These are phyloP conservation scores for Aspergillus campestris DNA, from an alignment of 495 filamentous ascomycete species.

Conservation along the genomic window DNA sequence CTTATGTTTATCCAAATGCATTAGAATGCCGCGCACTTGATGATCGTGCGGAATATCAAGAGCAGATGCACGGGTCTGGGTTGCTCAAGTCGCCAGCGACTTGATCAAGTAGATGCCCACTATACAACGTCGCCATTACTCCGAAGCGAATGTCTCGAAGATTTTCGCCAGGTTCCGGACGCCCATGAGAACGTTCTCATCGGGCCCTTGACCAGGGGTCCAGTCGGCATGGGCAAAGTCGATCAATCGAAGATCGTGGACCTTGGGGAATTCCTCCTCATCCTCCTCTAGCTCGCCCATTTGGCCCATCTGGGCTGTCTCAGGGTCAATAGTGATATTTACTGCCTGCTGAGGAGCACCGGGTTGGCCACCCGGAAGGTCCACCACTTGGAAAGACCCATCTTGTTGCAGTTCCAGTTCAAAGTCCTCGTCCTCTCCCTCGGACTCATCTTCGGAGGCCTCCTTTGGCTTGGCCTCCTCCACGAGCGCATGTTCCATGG, in stretches of 20 bases:
- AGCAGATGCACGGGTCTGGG: no score
- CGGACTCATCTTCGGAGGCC: conserved; percentile 31
- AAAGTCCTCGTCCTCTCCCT: conserved; percentile 49
- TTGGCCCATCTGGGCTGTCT: conserved; percentile 19
- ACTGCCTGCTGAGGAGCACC: conserved; percentile 24
- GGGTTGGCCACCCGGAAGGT: conserved; percentile 20
- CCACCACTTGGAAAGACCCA: conserved; percentile 26
- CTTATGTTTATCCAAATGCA: no score
- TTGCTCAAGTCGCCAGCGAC: conserved; percentile 27
- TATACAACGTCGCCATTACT: conserved; percentile 12
- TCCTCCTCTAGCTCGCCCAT: conserved; percentile 44
- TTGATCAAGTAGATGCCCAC: conserved; percentile 1
- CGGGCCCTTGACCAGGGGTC: conserved; percentile 76
- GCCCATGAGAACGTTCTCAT: conserved; percentile 75
- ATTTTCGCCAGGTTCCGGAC: conserved; percentile 66
- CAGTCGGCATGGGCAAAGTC: conserved; percentile 94
- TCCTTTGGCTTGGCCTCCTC: conserved; percentile 42
- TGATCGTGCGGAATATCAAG: no score
- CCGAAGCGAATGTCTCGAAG: conserved; percentile 51
- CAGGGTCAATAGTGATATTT: conserved; percentile 34
- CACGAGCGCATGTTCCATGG: conserved; percentile 57
- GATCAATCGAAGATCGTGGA: conserved; percentile 80
- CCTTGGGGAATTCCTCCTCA: conserved; percentile 57
- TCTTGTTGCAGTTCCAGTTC: conserved; percentile 32
- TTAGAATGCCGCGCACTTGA: no score